Percentiles rank a stretch among this genome's conserved stretches.
phyloP scores from a whole-genome alignment of 768 basidiomycete species.

The Neoboletus subvelutipes region DNA sequence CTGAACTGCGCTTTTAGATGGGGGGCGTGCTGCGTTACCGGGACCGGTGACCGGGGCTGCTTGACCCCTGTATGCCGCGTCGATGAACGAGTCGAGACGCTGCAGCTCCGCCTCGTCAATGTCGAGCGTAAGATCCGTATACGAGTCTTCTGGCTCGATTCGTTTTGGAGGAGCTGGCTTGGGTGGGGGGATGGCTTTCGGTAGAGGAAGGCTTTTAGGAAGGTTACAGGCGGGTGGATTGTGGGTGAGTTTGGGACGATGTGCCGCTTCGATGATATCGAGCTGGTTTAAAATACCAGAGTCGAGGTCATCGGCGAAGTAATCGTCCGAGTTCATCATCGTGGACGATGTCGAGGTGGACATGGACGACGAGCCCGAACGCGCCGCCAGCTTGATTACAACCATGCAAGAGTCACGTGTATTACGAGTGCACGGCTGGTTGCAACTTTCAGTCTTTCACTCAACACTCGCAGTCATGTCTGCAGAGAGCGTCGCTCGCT shows the following conservation, averaged over 20 bases:
- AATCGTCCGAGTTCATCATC: constrained; percentile 75
- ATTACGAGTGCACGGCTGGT: too few relatives aligned
- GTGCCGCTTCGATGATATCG: constrained; percentile 69
- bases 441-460: too few relatives aligned
- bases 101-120: constrained; percentile 55
- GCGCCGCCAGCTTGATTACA: background rate
- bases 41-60: constrained; percentile 42
- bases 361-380: background rate
- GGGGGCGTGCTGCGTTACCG: constrained; percentile 23
- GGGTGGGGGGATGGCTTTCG: constrained; percentile 12
- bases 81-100: constrained; percentile 52
- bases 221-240: background rate
- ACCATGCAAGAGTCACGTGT: constrained; percentile 19
- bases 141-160: constrained; percentile 42
- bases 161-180: constrained; percentile 14
- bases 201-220: constrained; percentile 14
- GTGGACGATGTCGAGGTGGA: constrained; percentile 4
- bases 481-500: constrained; percentile 59
- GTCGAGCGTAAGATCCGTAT: constrained; percentile 55
- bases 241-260: constrained; percentile 27
- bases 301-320: constrained; percentile 68
- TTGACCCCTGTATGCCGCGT: constrained; percentile 45
- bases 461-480: constrained; percentile 48
- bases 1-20: constrained; percentile 47
- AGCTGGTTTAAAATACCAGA: constrained; percentile 58